Conservation (phyloP, 345 rosid genomes). For the Raphanus sativus region DNA sequence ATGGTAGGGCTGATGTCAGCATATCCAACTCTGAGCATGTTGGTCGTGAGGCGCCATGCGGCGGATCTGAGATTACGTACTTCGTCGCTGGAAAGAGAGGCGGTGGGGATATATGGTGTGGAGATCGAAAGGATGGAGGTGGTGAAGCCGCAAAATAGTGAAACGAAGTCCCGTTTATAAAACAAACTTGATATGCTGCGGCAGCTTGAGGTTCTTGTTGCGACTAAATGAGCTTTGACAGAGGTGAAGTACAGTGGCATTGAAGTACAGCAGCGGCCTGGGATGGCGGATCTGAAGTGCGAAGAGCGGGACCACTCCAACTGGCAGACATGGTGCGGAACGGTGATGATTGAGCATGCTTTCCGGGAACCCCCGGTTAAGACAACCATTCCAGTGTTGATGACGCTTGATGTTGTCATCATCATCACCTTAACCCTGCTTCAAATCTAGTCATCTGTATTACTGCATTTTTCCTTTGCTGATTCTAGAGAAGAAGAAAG, state of each 20-base stretch:
- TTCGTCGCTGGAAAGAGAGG: neutral
- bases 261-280: neutral
- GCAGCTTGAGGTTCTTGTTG: neutral
- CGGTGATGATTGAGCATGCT: neutral
- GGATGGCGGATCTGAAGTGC: no score
- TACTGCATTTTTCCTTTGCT: no score
- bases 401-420: no score
- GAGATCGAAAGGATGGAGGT: neutral
- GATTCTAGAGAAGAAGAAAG: no score
- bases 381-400: no score
- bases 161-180: neutral
- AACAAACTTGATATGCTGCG: neutral
- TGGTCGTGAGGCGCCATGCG: neutral
- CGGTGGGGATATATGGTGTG: no score
- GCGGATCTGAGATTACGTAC: neutral
- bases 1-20: neutral
- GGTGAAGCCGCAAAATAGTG: neutral
- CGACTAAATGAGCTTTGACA: no score
- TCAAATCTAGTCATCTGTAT: no score
- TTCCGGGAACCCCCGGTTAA: neutral
- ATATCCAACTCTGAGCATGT: neutral
- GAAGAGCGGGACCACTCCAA: no score
- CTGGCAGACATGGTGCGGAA: neutral
- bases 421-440: no score
- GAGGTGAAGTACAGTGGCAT: no score